Conservation (phyloP, 768 basidiomycete species). For the Melanogaster broomeanus region DNA sequence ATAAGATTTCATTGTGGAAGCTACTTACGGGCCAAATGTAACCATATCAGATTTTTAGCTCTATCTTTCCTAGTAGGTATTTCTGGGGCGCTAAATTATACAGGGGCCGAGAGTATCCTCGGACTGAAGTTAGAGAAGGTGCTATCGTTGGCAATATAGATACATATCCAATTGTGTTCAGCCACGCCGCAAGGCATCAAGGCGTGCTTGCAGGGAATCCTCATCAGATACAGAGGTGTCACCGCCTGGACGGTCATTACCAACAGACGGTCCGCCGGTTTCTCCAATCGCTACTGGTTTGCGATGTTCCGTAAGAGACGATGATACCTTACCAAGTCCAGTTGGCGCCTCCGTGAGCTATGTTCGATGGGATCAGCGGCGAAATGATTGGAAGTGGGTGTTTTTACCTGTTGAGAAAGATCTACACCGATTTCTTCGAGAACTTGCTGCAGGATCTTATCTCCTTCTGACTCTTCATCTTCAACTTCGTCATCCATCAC, state of each 20-base stretch:
- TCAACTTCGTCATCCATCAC: conserved; percentile 92
- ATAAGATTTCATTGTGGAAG: conserved; percentile 24
- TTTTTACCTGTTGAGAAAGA: conserved; percentile 77
- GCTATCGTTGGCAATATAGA: no score
- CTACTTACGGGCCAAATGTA: conserved; percentile 26
- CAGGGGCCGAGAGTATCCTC: no score
- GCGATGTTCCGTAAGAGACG: conserved; percentile 61
- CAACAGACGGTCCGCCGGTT: conserved; percentile 33
- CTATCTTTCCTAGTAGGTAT: no score
- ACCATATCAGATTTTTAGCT: no score
- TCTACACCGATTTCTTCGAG: conserved; percentile 96
- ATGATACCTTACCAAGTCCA: conserved; percentile 60
- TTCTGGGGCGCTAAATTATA: no score
- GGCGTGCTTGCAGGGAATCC: conserved; percentile 89
- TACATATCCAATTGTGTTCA: no score
- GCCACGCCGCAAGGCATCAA: conserved; percentile 85
- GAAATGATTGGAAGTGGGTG: neutral
- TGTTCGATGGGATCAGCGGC: conserved; percentile 10
- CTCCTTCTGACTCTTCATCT: conserved; percentile 95
- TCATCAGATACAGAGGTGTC: conserved; percentile 66
- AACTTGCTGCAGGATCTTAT: conserved; percentile 93
- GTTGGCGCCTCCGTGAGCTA: conserved; percentile 87
- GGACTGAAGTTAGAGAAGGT: no score
- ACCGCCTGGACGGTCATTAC: conserved; percentile 38
- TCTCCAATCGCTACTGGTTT: conserved; percentile 88